Conservation (phyloP, 306 rosid genomes). For the Trichosanthes cucumerina region DNA sequence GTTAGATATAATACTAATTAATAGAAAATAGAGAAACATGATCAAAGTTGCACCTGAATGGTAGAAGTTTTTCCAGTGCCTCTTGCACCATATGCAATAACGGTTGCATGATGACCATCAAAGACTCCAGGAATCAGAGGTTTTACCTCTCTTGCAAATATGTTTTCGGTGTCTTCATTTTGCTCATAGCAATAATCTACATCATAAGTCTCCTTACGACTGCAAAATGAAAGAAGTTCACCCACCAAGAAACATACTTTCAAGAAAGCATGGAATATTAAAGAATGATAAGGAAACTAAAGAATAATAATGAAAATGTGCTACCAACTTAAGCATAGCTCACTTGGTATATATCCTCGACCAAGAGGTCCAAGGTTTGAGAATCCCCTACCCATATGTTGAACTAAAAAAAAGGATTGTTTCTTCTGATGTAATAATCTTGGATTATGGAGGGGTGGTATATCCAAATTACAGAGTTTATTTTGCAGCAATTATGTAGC, state of each 20-base stretch:
- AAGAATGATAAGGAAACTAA: not conserved
- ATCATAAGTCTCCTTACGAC: conserved; percentile 45
- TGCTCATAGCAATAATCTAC: conserved; percentile 57
- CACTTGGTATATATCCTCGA: too few relatives aligned
- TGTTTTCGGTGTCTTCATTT: conserved; percentile 41
- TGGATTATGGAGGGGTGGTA: too few relatives aligned
- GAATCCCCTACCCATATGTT: too few relatives aligned
- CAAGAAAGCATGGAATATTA: not conserved
- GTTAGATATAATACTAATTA: not conserved
- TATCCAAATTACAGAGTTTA: too few relatives aligned
- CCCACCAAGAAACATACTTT: not conserved
- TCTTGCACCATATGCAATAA: conserved; percentile 75
- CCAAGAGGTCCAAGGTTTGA: too few relatives aligned
- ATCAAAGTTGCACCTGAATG: conserved; percentile 50
- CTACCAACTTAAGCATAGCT: too few relatives aligned
- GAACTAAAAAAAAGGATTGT: too few relatives aligned
- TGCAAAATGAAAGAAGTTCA: conserved; percentile 17
- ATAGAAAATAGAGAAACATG: not conserved
- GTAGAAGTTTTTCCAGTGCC: conserved; percentile 68
- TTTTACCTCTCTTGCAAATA: conserved; percentile 56
- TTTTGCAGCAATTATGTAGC: too few relatives aligned
- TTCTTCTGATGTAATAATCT: too few relatives aligned
- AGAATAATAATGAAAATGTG: not conserved
- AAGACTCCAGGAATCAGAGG: conserved; percentile 50
- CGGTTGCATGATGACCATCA: conserved; percentile 61